A percentile compares a stretch with the other conserved stretches of the same genome.
Conservation (phyloP, 163 green algal species). For the Chloromonas sp. region DNA sequence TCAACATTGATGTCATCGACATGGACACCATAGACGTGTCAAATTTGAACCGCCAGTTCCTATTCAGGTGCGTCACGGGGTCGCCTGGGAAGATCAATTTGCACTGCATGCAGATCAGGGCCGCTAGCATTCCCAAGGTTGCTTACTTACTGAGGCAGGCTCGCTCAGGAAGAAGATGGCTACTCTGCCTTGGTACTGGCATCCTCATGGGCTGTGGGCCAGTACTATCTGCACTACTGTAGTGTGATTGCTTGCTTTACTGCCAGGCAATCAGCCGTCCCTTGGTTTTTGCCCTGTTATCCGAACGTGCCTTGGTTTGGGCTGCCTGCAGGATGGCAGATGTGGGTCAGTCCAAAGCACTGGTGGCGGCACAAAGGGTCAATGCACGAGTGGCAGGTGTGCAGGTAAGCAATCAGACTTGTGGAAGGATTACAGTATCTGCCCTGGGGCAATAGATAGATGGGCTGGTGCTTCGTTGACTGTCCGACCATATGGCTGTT, state of each 20-base stretch:
- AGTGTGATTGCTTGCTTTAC: too few relatives aligned
- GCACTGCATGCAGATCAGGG: neutral
- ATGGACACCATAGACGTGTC: conserved; percentile 99
- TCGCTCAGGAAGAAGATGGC: neutral
- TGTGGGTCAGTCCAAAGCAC: conserved; percentile 90
- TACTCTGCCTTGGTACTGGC: neutral
- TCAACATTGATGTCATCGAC: conserved; percentile 98
- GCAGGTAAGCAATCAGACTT: too few relatives aligned
- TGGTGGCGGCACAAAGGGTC: conserved; percentile 79
- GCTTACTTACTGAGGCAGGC: too few relatives aligned
- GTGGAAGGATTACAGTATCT: too few relatives aligned
- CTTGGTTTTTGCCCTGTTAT: too few relatives aligned
- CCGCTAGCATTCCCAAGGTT: too few relatives aligned
- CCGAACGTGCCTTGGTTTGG: neutral
- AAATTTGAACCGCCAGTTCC: conserved; percentile 98
- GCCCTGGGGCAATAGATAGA: too few relatives aligned
- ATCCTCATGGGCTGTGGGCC: too few relatives aligned
- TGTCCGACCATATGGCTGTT: too few relatives aligned
- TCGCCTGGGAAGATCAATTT: neutral
- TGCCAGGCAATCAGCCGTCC: too few relatives aligned
- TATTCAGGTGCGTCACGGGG: conserved; percentile 76
- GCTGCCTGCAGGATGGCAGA: conserved; percentile 66
- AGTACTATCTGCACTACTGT: too few relatives aligned
- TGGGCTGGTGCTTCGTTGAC: too few relatives aligned
- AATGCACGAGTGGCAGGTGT: conserved; percentile 78